Evolutionary conservation across 2,329 filamentous ascomycete species (phyloP).

Genomic region (Colletotrichum destructivum): DNA sequence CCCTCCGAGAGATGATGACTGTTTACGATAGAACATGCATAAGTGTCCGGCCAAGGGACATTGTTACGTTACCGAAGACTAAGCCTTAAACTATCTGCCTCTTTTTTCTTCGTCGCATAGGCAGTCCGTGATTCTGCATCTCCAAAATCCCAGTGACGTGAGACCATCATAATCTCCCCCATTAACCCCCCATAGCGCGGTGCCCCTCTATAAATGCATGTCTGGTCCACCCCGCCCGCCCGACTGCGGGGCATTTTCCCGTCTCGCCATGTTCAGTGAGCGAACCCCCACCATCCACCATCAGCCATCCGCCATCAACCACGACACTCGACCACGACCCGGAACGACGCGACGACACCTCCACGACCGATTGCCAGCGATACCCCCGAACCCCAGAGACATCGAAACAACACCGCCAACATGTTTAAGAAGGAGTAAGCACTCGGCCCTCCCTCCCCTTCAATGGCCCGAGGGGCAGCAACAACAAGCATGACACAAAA

Average conservation of each 20-base stretch:
- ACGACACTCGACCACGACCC: constrained; percentile 31
- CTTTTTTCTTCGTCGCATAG: not conserved
- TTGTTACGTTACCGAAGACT: not conserved
- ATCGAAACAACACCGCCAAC: constrained; percentile 50
- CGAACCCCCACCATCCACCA: constrained; percentile 12
- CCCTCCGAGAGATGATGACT: not conserved
- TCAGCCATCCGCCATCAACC: constrained; percentile 20
- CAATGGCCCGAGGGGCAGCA: not conserved
- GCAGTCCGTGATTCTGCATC: not conserved
- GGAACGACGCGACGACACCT: constrained; percentile 37
- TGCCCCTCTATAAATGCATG: constrained; percentile 43
- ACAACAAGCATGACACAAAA: no score
- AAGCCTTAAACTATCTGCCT: no score
- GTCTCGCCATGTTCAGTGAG: constrained; percentile 41
- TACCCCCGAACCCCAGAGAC: constrained; percentile 6
- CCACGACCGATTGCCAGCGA: constrained; percentile 27
- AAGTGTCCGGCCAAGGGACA: not conserved
- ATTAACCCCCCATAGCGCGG: not conserved
- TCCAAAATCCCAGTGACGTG: constrained; percentile 22
- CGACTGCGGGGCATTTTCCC: constrained; percentile 42
- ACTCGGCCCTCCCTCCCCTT: not conserved
- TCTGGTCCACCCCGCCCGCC: constrained; percentile 48
- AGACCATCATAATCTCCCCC: constrained; percentile 1
- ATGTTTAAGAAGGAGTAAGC: constrained; percentile 97
- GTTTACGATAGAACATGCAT: constrained; percentile 14